A percentile compares a stretch with the other conserved stretches of the same genome.
phyloP scores from a whole-genome alignment of 2,329 filamentous ascomycete species.

The Fusarium subtropicale region DNA sequence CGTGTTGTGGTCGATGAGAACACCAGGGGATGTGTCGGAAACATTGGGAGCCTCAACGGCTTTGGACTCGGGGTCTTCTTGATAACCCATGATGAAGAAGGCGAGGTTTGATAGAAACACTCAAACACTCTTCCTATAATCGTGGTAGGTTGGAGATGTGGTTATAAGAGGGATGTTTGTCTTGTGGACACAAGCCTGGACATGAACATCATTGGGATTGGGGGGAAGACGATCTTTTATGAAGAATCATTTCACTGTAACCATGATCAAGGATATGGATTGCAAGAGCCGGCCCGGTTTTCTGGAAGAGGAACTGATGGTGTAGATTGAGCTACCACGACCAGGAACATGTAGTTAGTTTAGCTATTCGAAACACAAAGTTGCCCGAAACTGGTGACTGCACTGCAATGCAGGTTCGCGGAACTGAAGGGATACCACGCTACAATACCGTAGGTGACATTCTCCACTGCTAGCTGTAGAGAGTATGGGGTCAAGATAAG shows the following conservation, averaged over 20 bases:
- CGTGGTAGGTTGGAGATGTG: conserved; percentile 10
- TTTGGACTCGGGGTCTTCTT: conserved; percentile 44
- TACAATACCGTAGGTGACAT: conserved; percentile 17
- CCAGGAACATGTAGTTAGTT: neutral
- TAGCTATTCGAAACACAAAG: conserved; percentile 20
- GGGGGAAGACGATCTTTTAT: conserved; percentile 34
- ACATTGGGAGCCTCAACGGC: conserved; percentile 43
- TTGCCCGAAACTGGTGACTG: conserved; percentile 15
- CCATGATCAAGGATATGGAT: conserved; percentile 25
- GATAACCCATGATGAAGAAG: conserved; percentile 42
- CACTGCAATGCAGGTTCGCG: neutral
- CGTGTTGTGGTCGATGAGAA: conserved; percentile 43
- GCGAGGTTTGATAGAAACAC: conserved; percentile 1
- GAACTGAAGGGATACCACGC: conserved; percentile 11
- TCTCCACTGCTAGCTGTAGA: conserved; percentile 32
- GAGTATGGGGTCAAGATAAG: conserved; percentile 43
- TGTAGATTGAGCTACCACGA: conserved; percentile 26
- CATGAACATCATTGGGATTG: conserved; percentile 12
- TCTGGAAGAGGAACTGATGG: conserved; percentile 33
- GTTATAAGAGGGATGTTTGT: conserved; percentile 31
- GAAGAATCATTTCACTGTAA: conserved; percentile 27
- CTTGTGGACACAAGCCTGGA: conserved; percentile 39
- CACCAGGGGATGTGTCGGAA: conserved; percentile 45
- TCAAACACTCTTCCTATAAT: conserved; percentile 5
- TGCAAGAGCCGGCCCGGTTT: conserved; percentile 40